Evolutionary conservation across 176 grass and related monocot species (phyloP), one percentile per base, ranked within the genome.

Genomic region (Rhynchospora pubera): DNA sequence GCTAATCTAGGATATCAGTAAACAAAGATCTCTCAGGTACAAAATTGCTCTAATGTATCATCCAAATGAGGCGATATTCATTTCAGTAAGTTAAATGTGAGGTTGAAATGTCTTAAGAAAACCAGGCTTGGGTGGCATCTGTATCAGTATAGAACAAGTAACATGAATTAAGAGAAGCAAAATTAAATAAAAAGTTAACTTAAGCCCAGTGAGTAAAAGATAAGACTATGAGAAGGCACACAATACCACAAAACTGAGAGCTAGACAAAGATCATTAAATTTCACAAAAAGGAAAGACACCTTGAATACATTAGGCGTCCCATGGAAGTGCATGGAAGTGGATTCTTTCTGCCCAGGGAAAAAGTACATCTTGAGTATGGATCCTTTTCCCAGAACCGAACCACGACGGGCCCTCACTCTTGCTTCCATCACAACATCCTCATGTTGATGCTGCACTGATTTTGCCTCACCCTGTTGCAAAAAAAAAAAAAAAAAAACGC

Each of bases 281-380:
- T 77, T 87, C n/a, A 65, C 66, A 62, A 39, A 50, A 42, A 62
- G 45, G 13, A 47, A 50, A 52, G 14, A 69, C 42, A 98, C 96
- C 96, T 98, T 98, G 86, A 92, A 90, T 82, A 98, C 87, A 77
- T 95, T 91, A 55, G 96, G 90, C 57, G 89, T 79, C 32, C 96
- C 96, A 57, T n/a, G 86, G 46, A 98, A 90, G 60, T 93, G 88
- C 85, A 91, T 86, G 21, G 70, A 84, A 76, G 84, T 94, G 65
- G 92, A 98, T 79, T 68, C 91, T 85, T 88, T 94, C 75, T 95
- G 92, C 79, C 92, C 96, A 79, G 96, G 92, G 83, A 95, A 98
- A 77, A 95, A 93, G 50, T 94, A 98, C 90, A 87, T 98, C 92
- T 98, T 98, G 19, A 98, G 92, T 88, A 98, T 98, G 50, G 96